Evolutionary conservation across 225 moss, liverwort and hornwort genomes (phyloP).

Genomic region (Polytrichum commune): DNA sequence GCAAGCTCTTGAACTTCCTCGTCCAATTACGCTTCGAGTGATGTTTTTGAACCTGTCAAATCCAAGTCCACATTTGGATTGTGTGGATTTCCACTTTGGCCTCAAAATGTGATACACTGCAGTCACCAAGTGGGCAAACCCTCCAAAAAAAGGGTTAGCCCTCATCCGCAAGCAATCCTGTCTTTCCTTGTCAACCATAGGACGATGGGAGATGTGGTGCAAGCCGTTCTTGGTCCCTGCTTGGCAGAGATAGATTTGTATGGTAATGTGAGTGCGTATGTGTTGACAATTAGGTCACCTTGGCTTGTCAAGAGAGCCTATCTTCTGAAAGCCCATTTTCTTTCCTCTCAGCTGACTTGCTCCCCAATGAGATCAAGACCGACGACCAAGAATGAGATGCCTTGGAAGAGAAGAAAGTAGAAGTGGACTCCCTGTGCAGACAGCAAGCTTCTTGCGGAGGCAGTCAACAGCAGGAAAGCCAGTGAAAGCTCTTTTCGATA

Average conservation of each 20-base stretch:
- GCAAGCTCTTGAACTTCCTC: constrained; percentile 21
- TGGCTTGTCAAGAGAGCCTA: constrained; percentile 11
- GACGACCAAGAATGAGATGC: constrained; percentile 63
- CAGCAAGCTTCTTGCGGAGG: constrained; percentile 59
- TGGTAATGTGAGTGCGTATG: constrained; percentile 16
- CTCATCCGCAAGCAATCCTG: constrained; percentile 29
- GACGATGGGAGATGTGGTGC: neutral
- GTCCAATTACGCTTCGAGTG: constrained; percentile 26
- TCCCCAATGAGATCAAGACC: constrained; percentile 64
- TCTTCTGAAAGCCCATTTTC: constrained; percentile 17
- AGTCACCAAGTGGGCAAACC: constrained; percentile 25
- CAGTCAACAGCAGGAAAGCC: constrained; percentile 57
- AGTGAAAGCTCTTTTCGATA: constrained; percentile 62
- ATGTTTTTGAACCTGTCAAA: constrained; percentile 26
- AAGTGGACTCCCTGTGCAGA: constrained; percentile 68
- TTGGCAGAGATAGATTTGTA: constrained; percentile 4
- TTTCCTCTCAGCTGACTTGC: constrained; percentile 48
- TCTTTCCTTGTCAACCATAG: constrained; percentile 11
- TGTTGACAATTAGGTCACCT: constrained; percentile 17
- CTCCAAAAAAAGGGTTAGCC: constrained; percentile 16
- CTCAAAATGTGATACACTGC: constrained; percentile 45
- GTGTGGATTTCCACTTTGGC: constrained; percentile 31
- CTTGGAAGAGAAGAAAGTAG: constrained; percentile 65
- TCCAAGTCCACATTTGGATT: constrained; percentile 33
- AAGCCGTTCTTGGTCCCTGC: constrained; percentile 2